Evolutionary conservation across 805 yeast genomes (phyloP), one percentile per base, ranked within the genome.

Genomic region (Candida nitratophila): DNA sequence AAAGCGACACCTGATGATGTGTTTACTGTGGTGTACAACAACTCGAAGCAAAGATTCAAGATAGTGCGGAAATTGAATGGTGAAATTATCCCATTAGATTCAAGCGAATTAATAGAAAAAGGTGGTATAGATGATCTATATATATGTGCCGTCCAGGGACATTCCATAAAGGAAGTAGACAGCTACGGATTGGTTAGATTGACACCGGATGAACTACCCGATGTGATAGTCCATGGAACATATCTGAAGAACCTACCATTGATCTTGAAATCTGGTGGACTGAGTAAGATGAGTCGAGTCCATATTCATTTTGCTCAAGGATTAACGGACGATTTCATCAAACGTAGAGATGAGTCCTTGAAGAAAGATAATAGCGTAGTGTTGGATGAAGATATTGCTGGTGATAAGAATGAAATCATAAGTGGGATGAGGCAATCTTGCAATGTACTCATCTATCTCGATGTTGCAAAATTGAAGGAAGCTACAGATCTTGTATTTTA

Each of bases 131-230:
- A 59, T 6, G 64, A 52, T 4, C 63, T 58, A 12, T 55, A 42
- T 11, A 77, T 91, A n/a, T 78, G 97, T 57, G 98, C 99, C 3
- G 82, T 83, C 42, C 99, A 93, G 62, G 99, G 99, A 4, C 99
- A 93, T 61, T 80, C 95, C 0, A 64, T 91, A 5, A 57, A 60
- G 30, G 46, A 53, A 0, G 67, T 80, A 1, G 26, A 57, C 43
- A 39, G 67, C 57, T 32, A 54, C 79, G 38, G 54, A 55, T n/a
- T 47, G 58, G 17, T 41, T 37, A 1, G 39, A 37, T 20, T 59
- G 9, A 9, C 41, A 4, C n/a, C 36, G 3, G 66, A 60, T 21
- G 68, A 73, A 4, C 66, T 78, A 39, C 93, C 86, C 0, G 34
- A 50, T 0, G 57, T 61, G 2, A 72, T 88, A 3, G 79, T 87